These are phyloP conservation scores for Tricholoma matsutake DNA, from an alignment of 768 basidiomycete genomes.

Conservation along the genomic window DNA sequence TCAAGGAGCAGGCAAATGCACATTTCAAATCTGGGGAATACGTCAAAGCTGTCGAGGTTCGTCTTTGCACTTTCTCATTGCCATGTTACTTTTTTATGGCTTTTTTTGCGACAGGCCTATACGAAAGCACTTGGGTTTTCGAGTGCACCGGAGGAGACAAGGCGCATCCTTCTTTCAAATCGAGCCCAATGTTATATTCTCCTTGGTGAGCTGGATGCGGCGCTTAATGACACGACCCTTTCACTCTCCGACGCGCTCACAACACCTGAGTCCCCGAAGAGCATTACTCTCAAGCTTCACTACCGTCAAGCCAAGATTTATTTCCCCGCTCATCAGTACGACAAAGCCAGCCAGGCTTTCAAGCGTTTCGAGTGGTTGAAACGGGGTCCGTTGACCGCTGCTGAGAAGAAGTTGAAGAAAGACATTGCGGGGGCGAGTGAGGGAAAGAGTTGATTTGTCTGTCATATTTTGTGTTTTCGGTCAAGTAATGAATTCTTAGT, in stretches of 20 bases:
- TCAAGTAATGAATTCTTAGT: no score
- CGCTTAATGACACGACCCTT: background rate
- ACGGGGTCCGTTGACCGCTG: no score
- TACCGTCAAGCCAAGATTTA: background rate
- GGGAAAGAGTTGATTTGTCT: background rate
- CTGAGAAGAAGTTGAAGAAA: no score
- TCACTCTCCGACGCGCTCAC: background rate
- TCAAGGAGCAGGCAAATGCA: no score
- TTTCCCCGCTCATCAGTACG: background rate
- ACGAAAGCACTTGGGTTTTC: background rate
- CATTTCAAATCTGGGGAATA: no score
- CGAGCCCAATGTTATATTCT: background rate
- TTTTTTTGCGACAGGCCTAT: background rate
- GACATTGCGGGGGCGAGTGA: background rate
- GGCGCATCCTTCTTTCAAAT: background rate
- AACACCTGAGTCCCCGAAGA: background rate
- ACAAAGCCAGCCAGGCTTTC: background rate
- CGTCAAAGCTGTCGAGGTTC: no score
- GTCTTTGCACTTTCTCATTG: no score
- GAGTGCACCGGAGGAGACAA: background rate
- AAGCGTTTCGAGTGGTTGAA: background rate
- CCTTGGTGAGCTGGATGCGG: background rate
- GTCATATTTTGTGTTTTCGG: background rate
- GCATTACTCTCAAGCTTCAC: background rate
- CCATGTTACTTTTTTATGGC: no score